Base-by-base conservation (phyloP, 139 green algal species). In the Coelastrella sp. region DNA sequence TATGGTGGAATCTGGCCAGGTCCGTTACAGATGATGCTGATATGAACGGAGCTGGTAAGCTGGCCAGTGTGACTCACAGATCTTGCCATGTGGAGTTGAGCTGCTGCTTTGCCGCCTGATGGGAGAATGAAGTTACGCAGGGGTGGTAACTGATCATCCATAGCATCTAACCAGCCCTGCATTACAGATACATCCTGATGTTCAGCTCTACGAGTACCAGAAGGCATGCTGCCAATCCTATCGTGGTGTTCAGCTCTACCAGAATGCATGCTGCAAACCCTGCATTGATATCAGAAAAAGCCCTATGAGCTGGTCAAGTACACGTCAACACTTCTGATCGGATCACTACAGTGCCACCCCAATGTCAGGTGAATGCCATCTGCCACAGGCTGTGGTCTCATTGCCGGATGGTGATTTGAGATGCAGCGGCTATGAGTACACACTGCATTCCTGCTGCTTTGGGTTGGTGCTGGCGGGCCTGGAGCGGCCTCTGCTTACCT, bases 71-170 rank as follows among this genome's bases (percentile, higher is more conserved):
- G 10, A 83, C 89, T 65, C 83, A 95, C 92, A n/a, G 94, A 91
- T 61, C 97, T 90, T 19, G 97, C 95, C 61, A 98, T 73, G 90
- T 99, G 97, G 89, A 99, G 92, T 16, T 86, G 88, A 7, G 93
- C 86, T 17, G 95, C 91, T 4, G 95, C 93, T 47, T 93, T 81
- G 80, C 96, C 96, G 13, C 96, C 96, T 66, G 96, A 98, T 6
- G 98, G 98, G 74, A 99, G 94, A 80, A 99, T 99, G 95, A 99
- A 99, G 80, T 97, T 96, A 3, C 90, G 95, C 17, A 99, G 93
- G 5, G 93, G 92, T 8, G 98, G 97, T 75, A 99, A 94, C 73
- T 95, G 47, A 13, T 92, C 92, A 75, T 97, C 94, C 92, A 98
- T 94, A 8, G 76, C 92, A 90, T 99, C 98, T 57, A 99, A 98